A percentile compares a stretch with the other conserved stretches of the same genome.
phyloP scores from a whole-genome alignment of 768 basidiomycete species.

The Coprinellus micaceus region DNA sequence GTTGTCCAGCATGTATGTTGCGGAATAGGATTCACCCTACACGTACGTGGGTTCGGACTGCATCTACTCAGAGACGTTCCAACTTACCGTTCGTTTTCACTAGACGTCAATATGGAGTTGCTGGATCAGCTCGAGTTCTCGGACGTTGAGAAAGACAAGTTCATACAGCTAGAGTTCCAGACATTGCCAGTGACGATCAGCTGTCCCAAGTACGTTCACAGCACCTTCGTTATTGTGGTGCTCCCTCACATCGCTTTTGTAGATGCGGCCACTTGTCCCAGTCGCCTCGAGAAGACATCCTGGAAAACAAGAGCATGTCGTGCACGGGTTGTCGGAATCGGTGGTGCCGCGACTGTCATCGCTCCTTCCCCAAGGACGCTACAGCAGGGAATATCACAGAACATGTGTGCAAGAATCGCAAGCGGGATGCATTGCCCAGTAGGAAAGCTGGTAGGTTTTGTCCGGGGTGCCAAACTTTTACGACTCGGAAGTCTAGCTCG shows the following conservation, averaged over 20 bases:
- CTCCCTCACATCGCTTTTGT: background rate
- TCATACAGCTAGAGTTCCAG: background rate
- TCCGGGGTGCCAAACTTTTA: constrained; percentile 1
- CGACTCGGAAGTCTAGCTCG: background rate
- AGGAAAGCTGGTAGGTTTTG: background rate
- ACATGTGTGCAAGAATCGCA: constrained; percentile 1
- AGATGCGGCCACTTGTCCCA: background rate
- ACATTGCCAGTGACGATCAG: background rate
- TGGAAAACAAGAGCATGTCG: background rate
- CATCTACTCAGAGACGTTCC: background rate
- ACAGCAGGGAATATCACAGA: background rate
- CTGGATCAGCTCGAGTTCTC: background rate
- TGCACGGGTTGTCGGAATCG: background rate
- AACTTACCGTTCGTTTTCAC: background rate
- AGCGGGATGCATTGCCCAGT: background rate
- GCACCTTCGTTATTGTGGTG: background rate
- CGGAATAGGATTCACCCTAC: background rate
- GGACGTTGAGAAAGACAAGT: background rate
- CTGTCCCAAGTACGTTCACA: constrained; percentile 1
- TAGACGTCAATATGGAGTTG: background rate
- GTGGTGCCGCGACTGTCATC: constrained; percentile 5
- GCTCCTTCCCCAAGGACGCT: background rate
- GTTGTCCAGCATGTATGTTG: constrained; percentile 2
- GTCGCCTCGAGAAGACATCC: background rate
- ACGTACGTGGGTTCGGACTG: background rate